These are phyloP conservation scores for Amphibolis antarctica DNA, from an alignment of 106 monocot species.

Conservation along the genomic window DNA sequence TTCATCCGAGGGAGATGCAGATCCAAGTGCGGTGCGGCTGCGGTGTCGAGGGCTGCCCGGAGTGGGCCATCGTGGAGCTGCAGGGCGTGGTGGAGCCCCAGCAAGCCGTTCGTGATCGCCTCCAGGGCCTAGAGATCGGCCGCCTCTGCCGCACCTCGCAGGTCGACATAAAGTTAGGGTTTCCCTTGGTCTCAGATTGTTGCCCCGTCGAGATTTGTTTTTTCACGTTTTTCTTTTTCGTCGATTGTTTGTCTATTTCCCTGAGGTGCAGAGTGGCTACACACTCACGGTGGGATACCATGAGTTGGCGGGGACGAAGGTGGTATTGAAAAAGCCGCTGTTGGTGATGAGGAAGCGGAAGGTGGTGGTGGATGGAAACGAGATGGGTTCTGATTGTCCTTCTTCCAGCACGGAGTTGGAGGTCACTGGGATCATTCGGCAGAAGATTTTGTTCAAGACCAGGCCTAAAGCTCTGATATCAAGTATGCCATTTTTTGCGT, in stretches of 20 bases:
- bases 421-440: conserved; percentile 67
- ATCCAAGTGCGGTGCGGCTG: conserved; percentile 68
- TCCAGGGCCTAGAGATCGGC: conserved; percentile 59
- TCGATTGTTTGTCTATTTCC: background rate
- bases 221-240: background rate
- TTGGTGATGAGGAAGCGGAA: conserved; percentile 61
- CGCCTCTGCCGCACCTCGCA: conserved; percentile 59
- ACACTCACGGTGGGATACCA: conserved; percentile 88
- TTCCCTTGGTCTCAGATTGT: background rate
- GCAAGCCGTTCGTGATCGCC: conserved; percentile 25
- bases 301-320: conserved; percentile 65
- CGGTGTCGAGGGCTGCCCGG: conserved; percentile 37
- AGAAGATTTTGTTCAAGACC: conserved; percentile 74
- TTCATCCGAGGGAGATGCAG: conserved; percentile 31
- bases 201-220: background rate
- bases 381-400: background rate
- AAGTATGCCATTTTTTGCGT: background rate
- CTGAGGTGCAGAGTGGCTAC: conserved; percentile 15
- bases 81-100: conserved; percentile 77
- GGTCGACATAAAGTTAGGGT: background rate
- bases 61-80: conserved; percentile 88
- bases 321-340: conserved; percentile 66
- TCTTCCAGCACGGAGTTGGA: conserved; percentile 36
- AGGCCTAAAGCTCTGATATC: conserved; percentile 75
- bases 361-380: background rate